Conservation (phyloP, 148 eudicot species). For the Rhododendron henanense region DNA sequence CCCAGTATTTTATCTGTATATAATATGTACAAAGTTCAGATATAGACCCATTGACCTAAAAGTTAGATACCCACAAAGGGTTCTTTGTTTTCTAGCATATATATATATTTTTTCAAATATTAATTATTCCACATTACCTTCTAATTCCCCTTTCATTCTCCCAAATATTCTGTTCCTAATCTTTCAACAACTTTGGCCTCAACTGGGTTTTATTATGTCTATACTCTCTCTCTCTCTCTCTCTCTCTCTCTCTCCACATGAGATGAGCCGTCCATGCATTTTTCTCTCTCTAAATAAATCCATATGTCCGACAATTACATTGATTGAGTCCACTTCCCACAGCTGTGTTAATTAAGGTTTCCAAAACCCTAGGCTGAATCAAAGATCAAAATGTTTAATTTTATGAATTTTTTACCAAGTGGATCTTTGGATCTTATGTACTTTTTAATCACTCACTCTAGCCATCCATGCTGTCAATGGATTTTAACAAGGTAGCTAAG, state of each 20-base stretch:
- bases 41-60: conserved; percentile 28
- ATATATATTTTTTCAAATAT: background rate
- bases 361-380: conserved; percentile 54
- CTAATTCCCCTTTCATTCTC: conserved; percentile 54
- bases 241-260: conserved; percentile 17
- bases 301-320: background rate
- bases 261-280: conserved; percentile 9
- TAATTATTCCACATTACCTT: conserved; percentile 36
- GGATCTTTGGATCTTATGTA: conserved; percentile 15
- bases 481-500: conserved; percentile 4
- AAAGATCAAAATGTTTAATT: conserved; percentile 9
- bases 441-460: conserved; percentile 22
- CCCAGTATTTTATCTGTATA: background rate
- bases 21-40: background rate
- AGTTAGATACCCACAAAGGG: conserved; percentile 24
- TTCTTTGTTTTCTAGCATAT: conserved; percentile 30
- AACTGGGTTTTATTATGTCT: conserved; percentile 50
- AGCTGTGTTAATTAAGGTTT: conserved; percentile 24
- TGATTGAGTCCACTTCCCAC: conserved; percentile 31
- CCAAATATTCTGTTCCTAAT: conserved; percentile 56
- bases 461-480: conserved; percentile 16
- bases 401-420: background rate
- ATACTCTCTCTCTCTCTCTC: background rate
- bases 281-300: background rate
- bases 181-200: conserved; percentile 49